A percentile compares a stretch with the other conserved stretches of the same genome.
These are phyloP conservation scores for Prunus campanulata DNA, from an alignment of 306 rosid genomes.

Conservation along the genomic window DNA sequence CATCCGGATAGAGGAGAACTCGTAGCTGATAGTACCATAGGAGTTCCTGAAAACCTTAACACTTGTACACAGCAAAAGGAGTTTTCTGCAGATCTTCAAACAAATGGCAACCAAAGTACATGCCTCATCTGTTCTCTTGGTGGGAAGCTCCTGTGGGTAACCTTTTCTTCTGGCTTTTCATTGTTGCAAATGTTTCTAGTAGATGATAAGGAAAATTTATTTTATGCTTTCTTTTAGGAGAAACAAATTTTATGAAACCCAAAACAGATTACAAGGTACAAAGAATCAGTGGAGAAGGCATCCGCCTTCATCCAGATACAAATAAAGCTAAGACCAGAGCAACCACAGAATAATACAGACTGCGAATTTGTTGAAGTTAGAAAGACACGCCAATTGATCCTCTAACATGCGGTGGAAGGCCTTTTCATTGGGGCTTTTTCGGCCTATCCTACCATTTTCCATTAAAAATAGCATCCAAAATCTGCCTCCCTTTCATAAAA, in stretches of 20 bases:
- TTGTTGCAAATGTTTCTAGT: slow-evolving; percentile 18
- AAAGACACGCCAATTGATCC: background rate
- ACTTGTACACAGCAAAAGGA: slow-evolving; percentile 41
- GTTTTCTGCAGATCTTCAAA: slow-evolving; percentile 24
- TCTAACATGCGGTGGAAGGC: background rate
- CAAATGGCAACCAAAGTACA: slow-evolving; percentile 32
- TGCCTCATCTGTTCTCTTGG: slow-evolving; percentile 59
- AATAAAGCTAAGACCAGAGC: background rate
- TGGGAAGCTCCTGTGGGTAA: slow-evolving; percentile 76
- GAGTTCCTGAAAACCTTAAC: slow-evolving; percentile 21
- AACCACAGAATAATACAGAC: background rate
- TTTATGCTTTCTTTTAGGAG: background rate
- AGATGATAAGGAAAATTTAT: slow-evolving; percentile 3
- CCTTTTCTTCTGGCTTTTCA: slow-evolving; percentile 30
- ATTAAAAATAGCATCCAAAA: background rate
- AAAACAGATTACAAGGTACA: background rate
- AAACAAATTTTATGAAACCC: background rate
- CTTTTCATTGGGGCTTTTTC: background rate
- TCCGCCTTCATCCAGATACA: background rate
- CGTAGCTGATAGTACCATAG: slow-evolving; percentile 24
- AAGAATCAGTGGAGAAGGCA: background rate
- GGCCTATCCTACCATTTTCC: background rate
- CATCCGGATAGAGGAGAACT: slow-evolving; percentile 53
- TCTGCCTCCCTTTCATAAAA: background rate
- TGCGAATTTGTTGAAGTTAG: background rate